Conservation (phyloP, 1,284 basidiomycete genomes). For the Porodaedalea pini region DNA sequence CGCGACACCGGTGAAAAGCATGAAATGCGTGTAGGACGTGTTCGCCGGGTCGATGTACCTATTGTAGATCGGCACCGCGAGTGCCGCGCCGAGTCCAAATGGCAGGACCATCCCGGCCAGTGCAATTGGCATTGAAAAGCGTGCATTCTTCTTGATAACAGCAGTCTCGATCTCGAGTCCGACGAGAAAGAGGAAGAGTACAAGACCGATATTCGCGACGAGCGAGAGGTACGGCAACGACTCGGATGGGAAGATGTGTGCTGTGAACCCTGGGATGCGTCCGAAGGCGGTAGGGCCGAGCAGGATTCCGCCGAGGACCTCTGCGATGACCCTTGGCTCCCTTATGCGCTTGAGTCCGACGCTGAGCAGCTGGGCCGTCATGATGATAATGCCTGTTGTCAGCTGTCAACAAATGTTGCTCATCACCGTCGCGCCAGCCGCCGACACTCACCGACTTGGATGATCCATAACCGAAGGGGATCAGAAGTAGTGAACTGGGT, state of each 20-base stretch:
- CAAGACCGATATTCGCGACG: constrained; percentile 90
- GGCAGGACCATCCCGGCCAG: constrained; percentile 74
- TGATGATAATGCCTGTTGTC: constrained; percentile 68
- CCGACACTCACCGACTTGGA: constrained; percentile 72
- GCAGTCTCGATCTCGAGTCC: constrained; percentile 85
- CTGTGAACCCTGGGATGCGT: constrained; percentile 73
- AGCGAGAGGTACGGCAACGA: constrained; percentile 81
- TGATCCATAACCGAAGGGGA: constrained; percentile 86
- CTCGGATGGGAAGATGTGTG: constrained; percentile 73
- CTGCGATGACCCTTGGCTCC: constrained; percentile 86
- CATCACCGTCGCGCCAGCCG: constrained; percentile 5
- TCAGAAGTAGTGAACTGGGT: constrained; percentile 58
- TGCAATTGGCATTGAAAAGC: constrained; percentile 48
- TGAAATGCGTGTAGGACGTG: constrained; percentile 77
- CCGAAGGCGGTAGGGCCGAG: constrained; percentile 81
- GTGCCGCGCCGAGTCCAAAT: constrained; percentile 81
- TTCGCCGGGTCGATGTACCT: constrained; percentile 68
- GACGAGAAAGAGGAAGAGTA: constrained; percentile 89
- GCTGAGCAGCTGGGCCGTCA: constrained; percentile 75
- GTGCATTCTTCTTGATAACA: constrained; percentile 68
- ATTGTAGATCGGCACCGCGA: constrained; percentile 79
- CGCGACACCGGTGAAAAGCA: constrained; percentile 91
- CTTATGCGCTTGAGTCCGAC: constrained; percentile 66
- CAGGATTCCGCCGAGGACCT: constrained; percentile 88
- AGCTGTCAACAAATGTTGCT: background rate